These are phyloP conservation scores for Deinandra increscens DNA, from an alignment of 129 eudicot species.

Conservation along the genomic window DNA sequence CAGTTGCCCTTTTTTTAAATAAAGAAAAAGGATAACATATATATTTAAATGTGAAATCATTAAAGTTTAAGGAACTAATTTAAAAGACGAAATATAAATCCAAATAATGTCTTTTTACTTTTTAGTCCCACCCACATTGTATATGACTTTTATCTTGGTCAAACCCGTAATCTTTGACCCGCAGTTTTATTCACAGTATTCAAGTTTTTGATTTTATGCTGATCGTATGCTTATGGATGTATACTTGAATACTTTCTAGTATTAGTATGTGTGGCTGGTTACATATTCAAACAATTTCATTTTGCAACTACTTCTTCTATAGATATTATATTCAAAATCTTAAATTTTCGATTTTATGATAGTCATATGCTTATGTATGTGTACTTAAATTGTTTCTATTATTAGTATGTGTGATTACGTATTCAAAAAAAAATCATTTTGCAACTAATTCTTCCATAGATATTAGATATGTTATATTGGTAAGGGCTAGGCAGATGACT, in stretches of 20 bases:
- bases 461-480: neutral
- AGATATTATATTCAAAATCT: no score
- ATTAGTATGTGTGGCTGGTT: no score
- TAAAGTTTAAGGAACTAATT: neutral
- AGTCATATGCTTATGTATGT: neutral
- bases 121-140: conserved; percentile 19
- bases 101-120: conserved; percentile 7
- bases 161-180: conserved; percentile 26
- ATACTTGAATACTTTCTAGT: no score
- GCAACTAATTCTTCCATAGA: neutral
- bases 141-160: conserved; percentile 7
- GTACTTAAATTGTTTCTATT: neutral
- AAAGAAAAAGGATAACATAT: no score
- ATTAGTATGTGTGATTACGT: conserved; percentile 24
- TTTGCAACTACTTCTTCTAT: no score
- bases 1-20: no score
- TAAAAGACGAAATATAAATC: neutral
- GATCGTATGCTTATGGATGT: no score
- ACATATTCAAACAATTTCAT: no score
- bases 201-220: no score
- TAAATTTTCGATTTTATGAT: no score
- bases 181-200: neutral
- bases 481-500: neutral
- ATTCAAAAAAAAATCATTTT: conserved; percentile 13
- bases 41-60: neutral